Evolutionary conservation across 2,329 filamentous ascomycete genomes (phyloP).

Genomic region (Pseudogymnoascus sp.): DNA sequence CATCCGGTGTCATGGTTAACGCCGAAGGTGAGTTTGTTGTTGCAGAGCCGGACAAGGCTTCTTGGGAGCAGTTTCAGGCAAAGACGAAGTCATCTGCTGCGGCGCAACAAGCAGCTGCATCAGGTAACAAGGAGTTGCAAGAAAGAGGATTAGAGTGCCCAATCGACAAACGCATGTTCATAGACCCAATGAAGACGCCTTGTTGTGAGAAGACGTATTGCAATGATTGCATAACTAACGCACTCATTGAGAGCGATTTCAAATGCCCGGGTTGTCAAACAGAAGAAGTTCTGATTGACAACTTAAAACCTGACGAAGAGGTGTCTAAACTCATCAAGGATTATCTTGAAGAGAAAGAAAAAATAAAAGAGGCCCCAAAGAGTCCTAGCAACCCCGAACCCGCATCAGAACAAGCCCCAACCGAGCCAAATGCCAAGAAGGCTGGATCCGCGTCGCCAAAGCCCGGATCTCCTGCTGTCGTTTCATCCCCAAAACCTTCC

Average conservation of each 20-base stretch:
- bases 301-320: conserved; percentile 76
- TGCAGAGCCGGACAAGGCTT: conserved; percentile 87
- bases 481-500: conserved; percentile 26
- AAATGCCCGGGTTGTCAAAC: conserved; percentile 86
- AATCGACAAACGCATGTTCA: conserved; percentile 95
- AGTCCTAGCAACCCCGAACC: conserved; percentile 14
- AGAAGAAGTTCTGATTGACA: conserved; percentile 87
- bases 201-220: conserved; percentile 98
- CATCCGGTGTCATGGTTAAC: conserved; percentile 92
- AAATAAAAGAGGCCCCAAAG: conserved; percentile 32
- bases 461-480: conserved; percentile 19
- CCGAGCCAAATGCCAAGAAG: conserved; percentile 25
- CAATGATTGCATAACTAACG: conserved; percentile 99
- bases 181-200: conserved; percentile 97
- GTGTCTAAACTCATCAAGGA: conserved; percentile 68
- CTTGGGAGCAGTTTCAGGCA: conserved; percentile 95
- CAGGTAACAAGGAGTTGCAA: conserved; percentile 77
- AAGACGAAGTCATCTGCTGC: conserved; percentile 82
- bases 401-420: conserved; percentile 27
- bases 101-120: conserved; percentile 66
- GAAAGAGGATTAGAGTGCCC: conserved; percentile 85
- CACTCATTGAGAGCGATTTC: conserved; percentile 96
- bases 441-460: conserved; percentile 29
- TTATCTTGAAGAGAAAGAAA: conserved; percentile 53
- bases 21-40: conserved; percentile 96